A percentile compares a stretch with the other conserved stretches of the same genome.
phyloP scores from a whole-genome alignment of 1,284 basidiomycete species.

The Moesziomyces parantarcticus region DNA sequence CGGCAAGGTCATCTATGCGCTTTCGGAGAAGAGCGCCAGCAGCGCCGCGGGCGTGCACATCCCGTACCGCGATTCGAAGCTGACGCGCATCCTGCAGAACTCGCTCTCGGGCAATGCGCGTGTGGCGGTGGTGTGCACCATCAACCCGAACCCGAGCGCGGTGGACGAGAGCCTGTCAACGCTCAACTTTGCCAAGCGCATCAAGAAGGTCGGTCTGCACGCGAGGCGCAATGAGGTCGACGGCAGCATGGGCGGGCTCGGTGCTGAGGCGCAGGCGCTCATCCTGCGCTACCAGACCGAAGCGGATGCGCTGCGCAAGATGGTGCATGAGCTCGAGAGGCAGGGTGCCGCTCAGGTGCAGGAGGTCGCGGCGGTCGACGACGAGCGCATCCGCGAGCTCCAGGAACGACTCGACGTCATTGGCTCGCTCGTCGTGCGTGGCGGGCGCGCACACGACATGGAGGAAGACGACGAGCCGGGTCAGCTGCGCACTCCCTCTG shows the following conservation, averaged over 20 bases:
- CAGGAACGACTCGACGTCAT: constrained; percentile 59
- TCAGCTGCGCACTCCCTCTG: neutral
- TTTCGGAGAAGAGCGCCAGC: constrained; percentile 48
- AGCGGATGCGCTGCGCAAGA: constrained; percentile 53
- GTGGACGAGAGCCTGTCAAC: constrained; percentile 84
- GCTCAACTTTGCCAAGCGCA: constrained; percentile 85
- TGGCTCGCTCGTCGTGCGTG: constrained; percentile 55
- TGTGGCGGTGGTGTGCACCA: constrained; percentile 94
- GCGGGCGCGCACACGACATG: constrained; percentile 34
- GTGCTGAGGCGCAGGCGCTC: constrained; percentile 58
- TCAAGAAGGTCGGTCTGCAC: constrained; percentile 81
- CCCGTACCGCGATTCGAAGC: constrained; percentile 93
- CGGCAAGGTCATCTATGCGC: constrained; percentile 65
- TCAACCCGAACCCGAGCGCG: constrained; percentile 70
- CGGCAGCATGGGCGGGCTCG: constrained; percentile 25
- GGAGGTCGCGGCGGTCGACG: constrained; percentile 16
- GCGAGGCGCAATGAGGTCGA: constrained; percentile 90
- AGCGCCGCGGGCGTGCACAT: constrained; percentile 72
- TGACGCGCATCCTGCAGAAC: constrained; percentile 91
- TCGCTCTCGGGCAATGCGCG: constrained; percentile 93
- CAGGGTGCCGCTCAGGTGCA: neutral
- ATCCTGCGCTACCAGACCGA: constrained; percentile 60
- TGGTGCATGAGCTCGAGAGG: constrained; percentile 50
- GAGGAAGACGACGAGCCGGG: neutral
- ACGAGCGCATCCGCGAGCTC: constrained; percentile 43